Conservation (phyloP, 306 rosid genomes). For the Parietaria judaica region DNA sequence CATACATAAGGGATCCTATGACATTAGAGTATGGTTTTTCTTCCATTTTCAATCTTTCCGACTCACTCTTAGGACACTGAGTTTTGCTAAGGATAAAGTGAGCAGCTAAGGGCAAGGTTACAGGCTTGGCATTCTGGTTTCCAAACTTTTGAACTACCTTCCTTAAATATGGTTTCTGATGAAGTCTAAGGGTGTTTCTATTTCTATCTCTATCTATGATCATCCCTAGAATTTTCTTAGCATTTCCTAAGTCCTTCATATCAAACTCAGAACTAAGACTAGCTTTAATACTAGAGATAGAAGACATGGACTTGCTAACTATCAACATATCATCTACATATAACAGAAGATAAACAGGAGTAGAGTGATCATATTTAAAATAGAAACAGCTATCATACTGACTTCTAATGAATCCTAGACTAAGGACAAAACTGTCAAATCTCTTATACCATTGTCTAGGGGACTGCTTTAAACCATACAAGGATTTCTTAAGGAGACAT, state of each 20-base stretch:
- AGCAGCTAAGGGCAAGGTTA: too few relatives aligned
- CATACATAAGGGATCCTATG: too few relatives aligned
- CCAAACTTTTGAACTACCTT: too few relatives aligned
- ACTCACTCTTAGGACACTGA: too few relatives aligned
- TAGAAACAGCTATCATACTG: neutral
- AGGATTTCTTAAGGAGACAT: neutral
- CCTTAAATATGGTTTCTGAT: too few relatives aligned
- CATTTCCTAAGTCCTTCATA: neutral
- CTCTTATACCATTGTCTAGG: neutral
- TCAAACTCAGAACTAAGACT: neutral
- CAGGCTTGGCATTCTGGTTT: too few relatives aligned
- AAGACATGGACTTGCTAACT: neutral
- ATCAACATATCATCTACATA: conserved; percentile 2
- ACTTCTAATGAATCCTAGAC: neutral
- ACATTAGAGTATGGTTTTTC: too few relatives aligned
- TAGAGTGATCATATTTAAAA: neutral
- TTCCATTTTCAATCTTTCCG: too few relatives aligned
- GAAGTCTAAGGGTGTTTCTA: too few relatives aligned
- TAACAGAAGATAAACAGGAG: neutral
- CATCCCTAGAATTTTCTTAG: too few relatives aligned
- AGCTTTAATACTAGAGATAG: neutral
- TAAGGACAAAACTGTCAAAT: neutral
- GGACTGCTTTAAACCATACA: neutral
- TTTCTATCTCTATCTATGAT: too few relatives aligned
- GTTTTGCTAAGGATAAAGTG: too few relatives aligned